Conservation (phyloP, 805 yeast genomes). For the Lachancea fermentati region DNA sequence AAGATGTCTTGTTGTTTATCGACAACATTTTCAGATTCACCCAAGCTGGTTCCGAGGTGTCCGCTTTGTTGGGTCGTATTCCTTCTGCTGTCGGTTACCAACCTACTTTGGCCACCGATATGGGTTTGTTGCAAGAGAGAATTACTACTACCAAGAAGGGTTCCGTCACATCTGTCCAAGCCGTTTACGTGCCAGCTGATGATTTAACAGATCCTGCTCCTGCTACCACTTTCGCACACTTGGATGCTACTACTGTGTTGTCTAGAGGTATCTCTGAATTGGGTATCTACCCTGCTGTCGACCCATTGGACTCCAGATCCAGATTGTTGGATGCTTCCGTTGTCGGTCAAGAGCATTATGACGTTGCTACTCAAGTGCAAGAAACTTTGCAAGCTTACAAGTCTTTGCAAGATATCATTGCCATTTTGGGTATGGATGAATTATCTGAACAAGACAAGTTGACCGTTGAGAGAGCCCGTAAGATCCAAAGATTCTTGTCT, state of each 20-base stretch:
- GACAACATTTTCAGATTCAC: slow-evolving; percentile 99
- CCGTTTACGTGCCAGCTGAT: slow-evolving; percentile 99
- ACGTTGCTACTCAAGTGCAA: slow-evolving; percentile 90
- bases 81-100: slow-evolving; percentile 99
- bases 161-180: slow-evolving; percentile 99
- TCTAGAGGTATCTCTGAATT: slow-evolving; percentile 99
- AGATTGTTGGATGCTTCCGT: slow-evolving; percentile 96
- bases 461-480: slow-evolving; percentile 99
- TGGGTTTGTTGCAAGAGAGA: slow-evolving; percentile 99
- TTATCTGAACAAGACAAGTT: slow-evolving; percentile 97
- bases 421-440: slow-evolving; percentile 99
- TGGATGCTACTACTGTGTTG: slow-evolving; percentile 99
- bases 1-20: slow-evolving; percentile 98
- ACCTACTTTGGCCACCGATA: slow-evolving; percentile 99
- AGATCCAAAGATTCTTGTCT: slow-evolving; percentile 99
- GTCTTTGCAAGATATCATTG: slow-evolving; percentile 99
- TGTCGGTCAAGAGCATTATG: slow-evolving; percentile 98
- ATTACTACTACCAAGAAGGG: slow-evolving; percentile 99
- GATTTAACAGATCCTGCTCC: slow-evolving; percentile 99
- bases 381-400: slow-evolving; percentile 99
- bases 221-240: slow-evolving; percentile 99
- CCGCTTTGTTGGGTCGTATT: slow-evolving; percentile 99
- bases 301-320: slow-evolving; percentile 98
- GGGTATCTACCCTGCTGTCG: slow-evolving; percentile 99
- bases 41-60: slow-evolving; percentile 99